Base-by-base conservation (phyloP, 2,329 filamentous ascomycete genomes). In the Colletotrichum sp. region DNA sequence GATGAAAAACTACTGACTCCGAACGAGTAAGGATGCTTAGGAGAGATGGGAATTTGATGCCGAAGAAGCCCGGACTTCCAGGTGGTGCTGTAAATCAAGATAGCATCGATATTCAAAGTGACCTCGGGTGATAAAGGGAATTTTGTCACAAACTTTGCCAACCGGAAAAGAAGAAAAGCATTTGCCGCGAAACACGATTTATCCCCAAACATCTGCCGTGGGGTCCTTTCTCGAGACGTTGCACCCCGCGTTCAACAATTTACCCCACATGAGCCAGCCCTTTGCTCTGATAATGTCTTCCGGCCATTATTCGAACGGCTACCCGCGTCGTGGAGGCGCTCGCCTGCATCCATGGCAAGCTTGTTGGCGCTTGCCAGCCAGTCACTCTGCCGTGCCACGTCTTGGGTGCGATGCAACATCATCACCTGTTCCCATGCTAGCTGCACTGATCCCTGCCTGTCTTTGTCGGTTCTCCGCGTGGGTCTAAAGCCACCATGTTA, bases 111-210 rank as follows among this genome's bases (percentile, higher is more conserved):
- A n/a, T 60, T n/a, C 38, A 48, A 8, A 52, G 15, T 5, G 3
- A 34, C 18, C 16, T 61, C 18, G 18, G 18, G 18, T 32, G 18
- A 61, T 5, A 1, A 2, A 32, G 1, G 58, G 10, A 13, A 13
- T 1, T 61, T 4, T 16, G 16, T 12, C 6, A 61, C 8, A 21
- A 61, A 91, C 48, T 52, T 21, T 52, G 10, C 10, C 43, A 52
- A 90, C 91, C 43, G n/a, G 9, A 9, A 75, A 93, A 93, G 24
- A 15, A 61, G 52, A 12, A 13, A 21, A 32, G 18, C 12, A 60
- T 61, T 24, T 69, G 55, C 52, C 52, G 32, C 26, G 34, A 34
- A 55, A 61, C 34, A 69, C 34, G 34, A 36, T 69, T 69, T 34
- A 61, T 62, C 16, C 66, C 60, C 28, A 58, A n/a, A 69, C 52